Conservation (phyloP, 495 filamentous ascomycete genomes). For the Penicillium cosmopolitanum region DNA sequence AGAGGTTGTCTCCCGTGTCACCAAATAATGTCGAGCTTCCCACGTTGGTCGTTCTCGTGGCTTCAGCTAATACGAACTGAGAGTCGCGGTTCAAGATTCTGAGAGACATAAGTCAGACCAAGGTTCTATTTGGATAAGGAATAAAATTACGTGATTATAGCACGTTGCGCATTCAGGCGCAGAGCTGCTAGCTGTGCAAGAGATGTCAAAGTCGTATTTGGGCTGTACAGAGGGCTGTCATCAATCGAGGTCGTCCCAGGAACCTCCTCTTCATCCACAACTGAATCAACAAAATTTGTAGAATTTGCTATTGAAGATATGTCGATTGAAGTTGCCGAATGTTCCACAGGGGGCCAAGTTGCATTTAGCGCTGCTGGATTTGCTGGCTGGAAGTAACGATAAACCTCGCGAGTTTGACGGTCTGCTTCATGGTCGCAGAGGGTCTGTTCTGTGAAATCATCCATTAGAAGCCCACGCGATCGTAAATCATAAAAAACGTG, state of each 20-base stretch:
- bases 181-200: constrained; percentile 45
- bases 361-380: constrained; percentile 20
- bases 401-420: constrained; percentile 23
- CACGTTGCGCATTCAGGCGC: constrained; percentile 42
- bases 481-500: too few relatives aligned
- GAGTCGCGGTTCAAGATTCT: constrained; percentile 24
- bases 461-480: too few relatives aligned
- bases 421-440: constrained; percentile 8
- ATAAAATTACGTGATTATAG: constrained; percentile 42
- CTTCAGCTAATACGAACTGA: too few relatives aligned
- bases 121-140: not conserved
- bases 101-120: not conserved
- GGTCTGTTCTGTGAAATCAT: too few relatives aligned
- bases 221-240: constrained; percentile 12
- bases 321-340: not conserved
- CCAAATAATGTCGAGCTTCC: too few relatives aligned
- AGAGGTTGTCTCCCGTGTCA: too few relatives aligned
- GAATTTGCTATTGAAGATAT: not conserved
- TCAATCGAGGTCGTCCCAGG: too few relatives aligned
- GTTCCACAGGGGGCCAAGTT: not conserved
- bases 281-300: not conserved
- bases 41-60: too few relatives aligned
- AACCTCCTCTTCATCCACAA: too few relatives aligned
- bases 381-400: constrained; percentile 29
- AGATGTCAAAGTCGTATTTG: constrained; percentile 44